Percentiles rank a stretch among this genome's conserved stretches.
Conservation (phyloP, 495 filamentous ascomycete species). For the Aspergillus carlsbadensis region DNA sequence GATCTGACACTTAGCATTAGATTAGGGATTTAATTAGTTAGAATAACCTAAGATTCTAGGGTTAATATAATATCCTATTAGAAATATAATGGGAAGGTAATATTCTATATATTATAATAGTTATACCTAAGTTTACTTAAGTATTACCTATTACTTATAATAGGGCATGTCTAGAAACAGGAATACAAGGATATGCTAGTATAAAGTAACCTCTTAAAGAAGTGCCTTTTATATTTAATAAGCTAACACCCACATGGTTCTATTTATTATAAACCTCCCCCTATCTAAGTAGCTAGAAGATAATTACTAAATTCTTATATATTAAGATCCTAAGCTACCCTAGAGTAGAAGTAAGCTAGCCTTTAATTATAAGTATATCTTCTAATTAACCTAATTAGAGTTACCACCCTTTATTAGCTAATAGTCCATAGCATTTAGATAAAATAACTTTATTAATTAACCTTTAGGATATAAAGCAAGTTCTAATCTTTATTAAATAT, state of each 20-base stretch:
- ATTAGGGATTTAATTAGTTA: too few relatives aligned
- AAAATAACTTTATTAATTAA: not conserved
- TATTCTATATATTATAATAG: not conserved
- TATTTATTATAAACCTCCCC: not conserved
- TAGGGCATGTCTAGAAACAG: not conserved
- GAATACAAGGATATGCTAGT: not conserved
- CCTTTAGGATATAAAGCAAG: not conserved
- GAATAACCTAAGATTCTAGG: too few relatives aligned
- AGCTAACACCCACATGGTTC: not conserved
- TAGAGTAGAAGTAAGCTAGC: not conserved
- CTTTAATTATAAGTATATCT: not conserved
- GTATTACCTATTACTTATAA: not conserved
- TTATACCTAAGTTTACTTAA: not conserved
- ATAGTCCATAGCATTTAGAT: not conserved
- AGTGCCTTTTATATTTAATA: not conserved
- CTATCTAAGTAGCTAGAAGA: not conserved
- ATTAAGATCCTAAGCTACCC: not conserved
- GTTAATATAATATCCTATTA: too few relatives aligned
- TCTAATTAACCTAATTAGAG: not conserved
- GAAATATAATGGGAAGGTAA: too few relatives aligned
- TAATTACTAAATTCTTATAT: not conserved
- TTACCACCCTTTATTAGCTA: not conserved
- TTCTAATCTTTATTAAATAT: slow-evolving; percentile 4
- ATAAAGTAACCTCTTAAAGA: not conserved
- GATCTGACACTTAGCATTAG: too few relatives aligned